Conservation (phyloP, 1,284 basidiomycete species). For the Cryptococcus hybrid region DNA sequence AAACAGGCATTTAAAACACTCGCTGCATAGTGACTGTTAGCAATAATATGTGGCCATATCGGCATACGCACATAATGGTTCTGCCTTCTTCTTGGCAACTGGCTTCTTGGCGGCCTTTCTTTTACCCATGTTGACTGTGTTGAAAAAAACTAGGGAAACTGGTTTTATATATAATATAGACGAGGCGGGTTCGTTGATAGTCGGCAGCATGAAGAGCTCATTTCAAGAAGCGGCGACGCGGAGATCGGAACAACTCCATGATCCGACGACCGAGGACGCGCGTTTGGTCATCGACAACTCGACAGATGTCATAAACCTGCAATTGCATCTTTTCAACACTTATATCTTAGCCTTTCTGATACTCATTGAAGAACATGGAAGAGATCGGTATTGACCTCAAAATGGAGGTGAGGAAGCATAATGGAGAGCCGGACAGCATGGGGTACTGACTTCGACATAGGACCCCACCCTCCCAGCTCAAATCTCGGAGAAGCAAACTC, state of each 20-base stretch:
- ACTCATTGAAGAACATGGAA: constrained; percentile 47
- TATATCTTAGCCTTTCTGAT: background rate
- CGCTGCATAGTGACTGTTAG: too few relatives aligned
- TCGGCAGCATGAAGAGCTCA: too few relatives aligned
- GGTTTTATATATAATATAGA: too few relatives aligned
- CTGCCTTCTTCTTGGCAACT: constrained; percentile 32
- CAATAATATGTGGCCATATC: background rate
- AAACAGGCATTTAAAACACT: constrained; percentile 45
- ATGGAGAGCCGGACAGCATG: background rate
- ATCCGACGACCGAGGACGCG: constrained; percentile 5
- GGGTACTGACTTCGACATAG: constrained; percentile 50
- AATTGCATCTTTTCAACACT: background rate
- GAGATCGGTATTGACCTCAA: constrained; percentile 70
- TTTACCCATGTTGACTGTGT: constrained; percentile 38
- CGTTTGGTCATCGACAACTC: background rate
- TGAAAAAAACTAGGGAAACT: background rate
- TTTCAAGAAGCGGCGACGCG: background rate
- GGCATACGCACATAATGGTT: constrained; percentile 28
- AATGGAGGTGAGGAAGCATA: constrained; percentile 63
- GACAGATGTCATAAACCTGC: background rate
- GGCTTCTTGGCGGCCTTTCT: constrained; percentile 48
- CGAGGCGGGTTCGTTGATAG: too few relatives aligned
- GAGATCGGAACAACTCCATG: constrained; percentile 6
- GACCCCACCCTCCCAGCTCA: constrained; percentile 87
- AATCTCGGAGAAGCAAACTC: constrained; percentile 79